Conservation (phyloP, 2,329 filamentous ascomycete genomes). For the Chrysoporthe deuterocubensis region DNA sequence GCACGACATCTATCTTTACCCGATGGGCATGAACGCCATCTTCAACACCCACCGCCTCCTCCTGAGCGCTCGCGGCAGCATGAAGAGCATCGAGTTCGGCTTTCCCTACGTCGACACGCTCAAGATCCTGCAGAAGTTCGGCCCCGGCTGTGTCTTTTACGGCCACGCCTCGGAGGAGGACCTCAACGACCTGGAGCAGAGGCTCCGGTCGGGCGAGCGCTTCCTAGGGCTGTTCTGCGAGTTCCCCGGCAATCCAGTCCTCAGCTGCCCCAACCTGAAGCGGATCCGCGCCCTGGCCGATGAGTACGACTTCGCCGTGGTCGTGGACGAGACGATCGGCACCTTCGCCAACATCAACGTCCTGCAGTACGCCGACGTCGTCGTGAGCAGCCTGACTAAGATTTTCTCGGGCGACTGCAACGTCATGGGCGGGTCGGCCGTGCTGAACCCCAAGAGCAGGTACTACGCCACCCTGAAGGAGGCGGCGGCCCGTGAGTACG, state of each 20-base stretch:
- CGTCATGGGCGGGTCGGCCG: slow-evolving; percentile 88
- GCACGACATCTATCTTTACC: slow-evolving; percentile 86
- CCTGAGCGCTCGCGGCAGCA: slow-evolving; percentile 63
- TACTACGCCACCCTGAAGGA: slow-evolving; percentile 74
- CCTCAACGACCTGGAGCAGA: slow-evolving; percentile 78
- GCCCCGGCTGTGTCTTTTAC: slow-evolving; percentile 86
- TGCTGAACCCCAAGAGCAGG: slow-evolving; percentile 66
- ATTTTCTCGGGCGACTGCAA: slow-evolving; percentile 98
- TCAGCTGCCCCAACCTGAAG: slow-evolving; percentile 80
- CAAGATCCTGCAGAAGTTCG: slow-evolving; percentile 94
- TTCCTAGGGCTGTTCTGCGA: slow-evolving; percentile 90
- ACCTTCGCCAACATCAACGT: slow-evolving; percentile 97
- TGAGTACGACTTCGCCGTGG: slow-evolving; percentile 83
- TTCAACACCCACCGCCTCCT: slow-evolving; percentile 83
- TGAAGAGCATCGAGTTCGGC: slow-evolving; percentile 88
- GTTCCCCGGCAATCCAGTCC: slow-evolving; percentile 89
- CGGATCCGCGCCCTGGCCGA: slow-evolving; percentile 83
- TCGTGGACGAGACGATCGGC: slow-evolving; percentile 95
- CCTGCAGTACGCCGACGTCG: slow-evolving; percentile 83
- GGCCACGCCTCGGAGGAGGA: slow-evolving; percentile 78
- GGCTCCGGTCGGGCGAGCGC: slow-evolving; percentile 72
- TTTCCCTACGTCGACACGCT: slow-evolving; percentile 97
- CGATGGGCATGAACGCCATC: slow-evolving; percentile 93
- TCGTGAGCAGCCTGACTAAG: slow-evolving; percentile 94
- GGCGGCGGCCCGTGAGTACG: slow-evolving; percentile 68